Conservation (phyloP, 306 rosid genomes). For the Alnus glutinosa region DNA sequence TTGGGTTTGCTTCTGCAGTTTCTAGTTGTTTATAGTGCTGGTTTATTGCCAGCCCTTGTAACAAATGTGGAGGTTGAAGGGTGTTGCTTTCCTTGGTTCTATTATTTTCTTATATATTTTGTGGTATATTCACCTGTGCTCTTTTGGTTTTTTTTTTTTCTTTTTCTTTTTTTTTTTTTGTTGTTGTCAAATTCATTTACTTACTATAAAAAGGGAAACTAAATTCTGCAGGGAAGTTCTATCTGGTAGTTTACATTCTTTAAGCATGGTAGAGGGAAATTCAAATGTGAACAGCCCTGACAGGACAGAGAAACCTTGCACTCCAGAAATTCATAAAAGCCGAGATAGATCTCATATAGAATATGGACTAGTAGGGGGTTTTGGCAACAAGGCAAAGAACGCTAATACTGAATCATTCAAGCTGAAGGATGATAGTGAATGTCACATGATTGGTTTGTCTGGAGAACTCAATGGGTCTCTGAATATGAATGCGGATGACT, state of each 20-base stretch:
- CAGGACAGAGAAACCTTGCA: slow-evolving; percentile 18
- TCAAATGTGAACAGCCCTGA: slow-evolving; percentile 31
- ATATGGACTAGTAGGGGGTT: slow-evolving; percentile 23
- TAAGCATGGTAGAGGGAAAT: slow-evolving; percentile 30
- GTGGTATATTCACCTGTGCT: neutral
- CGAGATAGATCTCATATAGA: slow-evolving; percentile 17
- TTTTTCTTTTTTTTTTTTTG: neutral
- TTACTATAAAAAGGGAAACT: neutral
- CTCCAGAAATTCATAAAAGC: slow-evolving; percentile 15
- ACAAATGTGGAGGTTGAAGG: slow-evolving; percentile 3
- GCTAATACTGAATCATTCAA: slow-evolving; percentile 17
- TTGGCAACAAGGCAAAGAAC: slow-evolving; percentile 18
- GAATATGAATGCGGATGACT: slow-evolving; percentile 29
- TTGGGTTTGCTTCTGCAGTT: neutral
- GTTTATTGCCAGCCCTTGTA: neutral
- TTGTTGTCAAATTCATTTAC: neutral
- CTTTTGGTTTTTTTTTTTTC: neutral
- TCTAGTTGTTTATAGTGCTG: neutral
- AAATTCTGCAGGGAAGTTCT: slow-evolving; percentile 36
- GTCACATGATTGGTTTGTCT: slow-evolving; percentile 6
- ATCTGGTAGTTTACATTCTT: slow-evolving; percentile 38
- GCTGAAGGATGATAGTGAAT: slow-evolving; percentile 33
- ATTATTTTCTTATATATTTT: neutral
- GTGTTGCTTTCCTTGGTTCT: neutral
- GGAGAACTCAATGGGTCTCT: slow-evolving; percentile 25